These are phyloP conservation scores for Myriosclerotinia scirpicola DNA, from an alignment of 2,329 filamentous ascomycete genomes.

Conservation along the genomic window DNA sequence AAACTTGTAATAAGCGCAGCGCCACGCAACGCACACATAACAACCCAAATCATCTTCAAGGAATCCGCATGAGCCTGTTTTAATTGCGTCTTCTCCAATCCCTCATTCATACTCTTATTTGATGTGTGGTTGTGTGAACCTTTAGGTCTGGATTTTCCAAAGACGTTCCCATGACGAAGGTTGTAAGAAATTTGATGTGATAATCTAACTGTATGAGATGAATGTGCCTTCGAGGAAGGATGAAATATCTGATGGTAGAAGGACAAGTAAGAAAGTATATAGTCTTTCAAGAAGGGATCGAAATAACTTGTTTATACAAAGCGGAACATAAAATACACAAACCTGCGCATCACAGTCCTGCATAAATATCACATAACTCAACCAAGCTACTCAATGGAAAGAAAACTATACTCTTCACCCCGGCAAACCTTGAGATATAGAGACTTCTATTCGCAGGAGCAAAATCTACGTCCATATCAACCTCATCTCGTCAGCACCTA, in stretches of 20 bases:
- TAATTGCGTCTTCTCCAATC: conserved; percentile 46
- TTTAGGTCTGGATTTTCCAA: not conserved
- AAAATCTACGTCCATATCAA: conserved; percentile 5
- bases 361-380: not conserved
- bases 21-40: conserved; percentile 54
- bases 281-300: not conserved
- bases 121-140: not conserved
- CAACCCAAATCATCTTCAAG: conserved; percentile 55
- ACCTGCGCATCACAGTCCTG: not conserved
- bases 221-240: not conserved
- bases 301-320: not conserved
- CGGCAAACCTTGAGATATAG: not conserved
- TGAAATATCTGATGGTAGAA: not conserved
- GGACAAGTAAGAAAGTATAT: not conserved
- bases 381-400: not conserved
- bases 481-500: not conserved
- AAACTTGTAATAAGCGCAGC: conserved; percentile 50
- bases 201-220: not conserved
- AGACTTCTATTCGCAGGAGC: not conserved
- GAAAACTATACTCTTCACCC: not conserved
- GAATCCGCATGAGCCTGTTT: conserved; percentile 55
- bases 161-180: not conserved
- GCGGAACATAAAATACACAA: not conserved
- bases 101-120: conserved; percentile 32
- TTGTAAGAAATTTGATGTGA: not conserved